Percentiles rank a stretch among this genome's conserved stretches.
Conservation (phyloP, 2,329 filamentous ascomycete species). For the Pseudogymnoascus verrucosus region DNA sequence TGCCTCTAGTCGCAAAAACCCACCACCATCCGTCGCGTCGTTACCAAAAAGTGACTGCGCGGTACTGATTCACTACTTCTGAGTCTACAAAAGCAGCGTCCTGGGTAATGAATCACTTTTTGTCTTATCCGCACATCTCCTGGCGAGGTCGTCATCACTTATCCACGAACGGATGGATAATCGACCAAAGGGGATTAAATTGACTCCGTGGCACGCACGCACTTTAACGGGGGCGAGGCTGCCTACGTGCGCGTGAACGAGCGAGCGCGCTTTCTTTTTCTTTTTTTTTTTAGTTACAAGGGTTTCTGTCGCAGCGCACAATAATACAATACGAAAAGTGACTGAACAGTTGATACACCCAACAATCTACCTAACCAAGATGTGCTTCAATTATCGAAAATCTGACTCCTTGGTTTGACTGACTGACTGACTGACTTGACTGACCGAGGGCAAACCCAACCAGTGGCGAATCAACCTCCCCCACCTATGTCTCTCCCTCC, state of each 20-base stretch:
- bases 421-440: neutral
- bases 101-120: conserved; percentile 3
- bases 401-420: neutral
- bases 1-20: neutral
- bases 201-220: neutral
- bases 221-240: neutral
- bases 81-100: neutral
- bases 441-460: neutral
- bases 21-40: neutral
- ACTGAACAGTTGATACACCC: neutral
- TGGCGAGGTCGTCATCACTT: neutral
- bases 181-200: neutral
- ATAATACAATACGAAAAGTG: neutral
- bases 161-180: neutral
- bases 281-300: neutral
- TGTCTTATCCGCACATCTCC: neutral
- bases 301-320: neutral
- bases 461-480: neutral
- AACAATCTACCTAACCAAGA: neutral
- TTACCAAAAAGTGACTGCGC: neutral
- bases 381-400: neutral
- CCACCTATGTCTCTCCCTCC: neutral
- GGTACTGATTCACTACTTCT: neutral
- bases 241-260: neutral
- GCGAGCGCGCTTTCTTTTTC: neutral